Evolutionary conservation across 2,329 filamentous ascomycete genomes (phyloP).

Genomic region (Scopulariopsis brevicaulis): DNA sequence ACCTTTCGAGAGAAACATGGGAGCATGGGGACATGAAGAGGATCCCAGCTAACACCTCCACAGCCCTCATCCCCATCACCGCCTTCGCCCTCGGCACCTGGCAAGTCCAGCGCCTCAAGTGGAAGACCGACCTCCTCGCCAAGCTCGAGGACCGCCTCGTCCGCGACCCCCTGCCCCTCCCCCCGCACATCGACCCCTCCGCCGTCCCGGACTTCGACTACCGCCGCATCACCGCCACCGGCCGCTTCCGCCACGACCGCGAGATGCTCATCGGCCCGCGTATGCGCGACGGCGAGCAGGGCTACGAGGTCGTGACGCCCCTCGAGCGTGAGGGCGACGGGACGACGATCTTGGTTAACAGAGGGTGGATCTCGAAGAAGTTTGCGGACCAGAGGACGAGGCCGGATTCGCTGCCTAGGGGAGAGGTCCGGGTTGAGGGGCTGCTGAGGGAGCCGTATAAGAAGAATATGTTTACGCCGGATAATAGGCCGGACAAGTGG

Average conservation of each 20-base stretch:
- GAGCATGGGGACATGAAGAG: neutral
- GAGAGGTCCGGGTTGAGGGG: conserved; percentile 70
- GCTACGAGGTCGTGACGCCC: conserved; percentile 85
- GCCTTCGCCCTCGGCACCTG: conserved; percentile 86
- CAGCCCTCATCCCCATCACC: conserved; percentile 77
- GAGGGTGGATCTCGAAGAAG: conserved; percentile 84
- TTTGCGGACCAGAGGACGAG: conserved; percentile 55
- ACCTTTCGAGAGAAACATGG: neutral
- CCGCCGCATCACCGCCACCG: conserved; percentile 66
- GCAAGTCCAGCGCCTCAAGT: conserved; percentile 86
- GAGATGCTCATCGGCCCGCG: conserved; percentile 95
- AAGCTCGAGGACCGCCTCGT: conserved; percentile 87
- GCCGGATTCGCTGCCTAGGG: conserved; percentile 52
- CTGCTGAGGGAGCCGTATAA: conserved; percentile 83
- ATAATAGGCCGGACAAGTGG: conserved; percentile 70
- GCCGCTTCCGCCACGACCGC: conserved; percentile 70
- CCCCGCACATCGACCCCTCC: conserved; percentile 69
- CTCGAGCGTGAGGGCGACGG: conserved; percentile 54
- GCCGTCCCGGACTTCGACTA: conserved; percentile 87
- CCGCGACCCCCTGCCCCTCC: conserved; percentile 73
- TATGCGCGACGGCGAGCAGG: conserved; percentile 78
- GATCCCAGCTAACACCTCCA: neutral
- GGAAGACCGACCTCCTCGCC: conserved; percentile 89
- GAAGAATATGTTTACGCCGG: conserved; percentile 95
- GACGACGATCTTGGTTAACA: conserved; percentile 72